A percentile compares a stretch with the other conserved stretches of the same genome.
Evolutionary conservation across 2,329 filamentous ascomycete species (phyloP).

Genomic region (Scorias spongiosa): DNA sequence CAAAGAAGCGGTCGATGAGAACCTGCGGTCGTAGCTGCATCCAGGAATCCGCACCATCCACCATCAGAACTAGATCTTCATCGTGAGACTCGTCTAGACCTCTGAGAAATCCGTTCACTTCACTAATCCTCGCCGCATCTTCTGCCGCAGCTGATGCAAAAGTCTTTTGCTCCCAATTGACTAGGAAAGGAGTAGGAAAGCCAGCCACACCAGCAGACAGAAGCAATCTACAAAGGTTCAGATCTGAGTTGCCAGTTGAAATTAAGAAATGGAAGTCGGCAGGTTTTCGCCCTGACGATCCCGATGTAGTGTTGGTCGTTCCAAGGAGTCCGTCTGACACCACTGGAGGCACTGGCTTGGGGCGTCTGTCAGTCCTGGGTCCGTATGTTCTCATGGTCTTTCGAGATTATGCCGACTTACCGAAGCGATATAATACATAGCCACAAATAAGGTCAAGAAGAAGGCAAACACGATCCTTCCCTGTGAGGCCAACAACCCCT

Average conservation of each 20-base stretch:
- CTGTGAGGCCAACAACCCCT: neutral
- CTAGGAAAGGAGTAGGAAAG: constrained; percentile 12
- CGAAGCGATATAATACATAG: neutral
- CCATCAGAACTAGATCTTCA: constrained; percentile 45
- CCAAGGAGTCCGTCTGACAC: neutral
- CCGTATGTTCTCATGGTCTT: neutral
- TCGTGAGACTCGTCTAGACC: constrained; percentile 6
- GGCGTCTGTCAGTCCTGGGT: neutral
- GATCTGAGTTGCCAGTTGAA: constrained; percentile 10
- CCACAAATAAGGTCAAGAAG: neutral
- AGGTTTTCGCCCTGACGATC: neutral
- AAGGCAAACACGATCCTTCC: neutral
- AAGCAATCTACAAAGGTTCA: constrained; percentile 13
- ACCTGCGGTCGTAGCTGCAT: constrained; percentile 51
- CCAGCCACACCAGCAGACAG: constrained; percentile 11
- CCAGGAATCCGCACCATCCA: constrained; percentile 49
- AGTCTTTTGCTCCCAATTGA: constrained; percentile 10
- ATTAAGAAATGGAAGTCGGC: constrained; percentile 13
- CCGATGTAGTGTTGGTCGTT: neutral
- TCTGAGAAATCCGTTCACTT: constrained; percentile 11
- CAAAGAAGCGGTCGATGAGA: constrained; percentile 46
- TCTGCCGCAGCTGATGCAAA: constrained; percentile 2
- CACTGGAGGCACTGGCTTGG: neutral
- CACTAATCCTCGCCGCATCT: constrained; percentile 15
- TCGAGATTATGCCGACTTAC: neutral